Evolutionary conservation across 768 basidiomycete species (phyloP).

Genomic region (Cystofilobasidium macerans): DNA sequence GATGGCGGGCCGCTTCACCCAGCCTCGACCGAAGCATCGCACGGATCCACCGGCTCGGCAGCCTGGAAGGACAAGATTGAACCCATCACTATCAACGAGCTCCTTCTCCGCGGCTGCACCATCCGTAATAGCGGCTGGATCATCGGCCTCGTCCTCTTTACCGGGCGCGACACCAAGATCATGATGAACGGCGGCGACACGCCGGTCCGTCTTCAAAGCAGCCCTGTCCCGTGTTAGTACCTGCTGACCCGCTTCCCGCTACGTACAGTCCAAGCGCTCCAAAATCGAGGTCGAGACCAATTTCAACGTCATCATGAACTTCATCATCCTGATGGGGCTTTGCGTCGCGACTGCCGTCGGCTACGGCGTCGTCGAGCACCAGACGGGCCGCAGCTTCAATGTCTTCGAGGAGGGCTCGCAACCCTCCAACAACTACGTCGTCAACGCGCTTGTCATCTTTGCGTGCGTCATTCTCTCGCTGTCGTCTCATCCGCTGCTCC

Average conservation of each 20-base stretch:
- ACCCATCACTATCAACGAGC: constrained; percentile 71
- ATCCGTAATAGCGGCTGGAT: constrained; percentile 85
- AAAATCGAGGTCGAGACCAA: constrained; percentile 99
- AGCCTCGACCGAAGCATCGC: not conserved
- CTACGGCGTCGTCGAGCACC: constrained; percentile 55
- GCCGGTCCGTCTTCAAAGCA: constrained; percentile 3
- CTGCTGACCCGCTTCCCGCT: not conserved
- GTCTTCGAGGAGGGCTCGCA: constrained; percentile 61
- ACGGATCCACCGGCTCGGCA: constrained; percentile 27
- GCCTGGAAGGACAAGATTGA: constrained; percentile 36
- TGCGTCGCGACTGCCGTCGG: constrained; percentile 46
- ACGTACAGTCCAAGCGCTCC: constrained; percentile 77
- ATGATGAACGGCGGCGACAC: constrained; percentile 38
- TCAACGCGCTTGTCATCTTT: constrained; percentile 80
- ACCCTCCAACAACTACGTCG: constrained; percentile 49
- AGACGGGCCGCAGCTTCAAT: constrained; percentile 53
- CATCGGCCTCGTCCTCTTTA: constrained; percentile 86
- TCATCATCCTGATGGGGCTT: constrained; percentile 62
- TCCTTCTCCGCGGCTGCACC: constrained; percentile 80
- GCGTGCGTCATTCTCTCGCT: constrained; percentile 49
- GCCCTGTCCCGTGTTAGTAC: no score
- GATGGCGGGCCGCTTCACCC: not conserved
- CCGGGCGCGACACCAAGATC: constrained; percentile 60
- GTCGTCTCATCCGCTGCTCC: not conserved
- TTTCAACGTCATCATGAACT: constrained; percentile 94